phyloP scores from a whole-genome alignment of 352 stramenopile species.

The Pseudoperonospora humuli region DNA sequence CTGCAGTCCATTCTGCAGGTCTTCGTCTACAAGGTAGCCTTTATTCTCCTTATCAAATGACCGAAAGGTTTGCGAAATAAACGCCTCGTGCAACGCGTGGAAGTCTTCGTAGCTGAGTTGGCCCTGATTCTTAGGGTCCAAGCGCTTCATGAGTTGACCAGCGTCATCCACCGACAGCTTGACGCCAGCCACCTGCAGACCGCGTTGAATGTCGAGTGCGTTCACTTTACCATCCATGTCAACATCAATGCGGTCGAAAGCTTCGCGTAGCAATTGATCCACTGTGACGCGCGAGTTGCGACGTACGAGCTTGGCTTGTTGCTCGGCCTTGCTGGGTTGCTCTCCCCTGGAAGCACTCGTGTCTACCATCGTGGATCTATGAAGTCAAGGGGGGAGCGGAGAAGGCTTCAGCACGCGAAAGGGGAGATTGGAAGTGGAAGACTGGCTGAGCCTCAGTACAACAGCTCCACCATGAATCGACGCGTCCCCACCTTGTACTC shows the following conservation, averaged over 20 bases:
- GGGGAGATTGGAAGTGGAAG: no score
- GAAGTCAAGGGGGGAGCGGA: no score
- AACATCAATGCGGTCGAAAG: conserved; percentile 69
- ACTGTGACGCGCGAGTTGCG: conserved; percentile 76
- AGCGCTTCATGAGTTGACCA: conserved; percentile 44
- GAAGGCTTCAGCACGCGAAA: no score
- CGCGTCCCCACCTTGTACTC: no score
- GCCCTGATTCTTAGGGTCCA: conserved; percentile 70
- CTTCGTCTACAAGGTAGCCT: conserved; percentile 58
- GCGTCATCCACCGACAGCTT: conserved; percentile 54
- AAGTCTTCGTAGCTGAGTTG: conserved; percentile 70
- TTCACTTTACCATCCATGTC: conserved; percentile 63
- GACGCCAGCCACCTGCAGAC: conserved; percentile 50
- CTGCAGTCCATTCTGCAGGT: conserved; percentile 57
- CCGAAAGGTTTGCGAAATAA: conserved; percentile 68
- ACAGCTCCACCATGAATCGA: no score
- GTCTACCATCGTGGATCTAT: conserved; percentile 12
- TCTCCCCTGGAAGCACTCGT: conserved; percentile 1
- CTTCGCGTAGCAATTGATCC: conserved; percentile 59
- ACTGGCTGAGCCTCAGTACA: no score
- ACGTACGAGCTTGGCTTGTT: conserved; percentile 47
- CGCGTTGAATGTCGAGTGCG: conserved; percentile 67
- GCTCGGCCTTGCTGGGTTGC: conserved; percentile 3
- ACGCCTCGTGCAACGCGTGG: conserved; percentile 60
- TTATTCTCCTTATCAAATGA: conserved; percentile 61